Evolutionary conservation across 139 green algal genomes (phyloP), one percentile per base, ranked within the genome.

Genomic region (Yamagishiella unicocca): DNA sequence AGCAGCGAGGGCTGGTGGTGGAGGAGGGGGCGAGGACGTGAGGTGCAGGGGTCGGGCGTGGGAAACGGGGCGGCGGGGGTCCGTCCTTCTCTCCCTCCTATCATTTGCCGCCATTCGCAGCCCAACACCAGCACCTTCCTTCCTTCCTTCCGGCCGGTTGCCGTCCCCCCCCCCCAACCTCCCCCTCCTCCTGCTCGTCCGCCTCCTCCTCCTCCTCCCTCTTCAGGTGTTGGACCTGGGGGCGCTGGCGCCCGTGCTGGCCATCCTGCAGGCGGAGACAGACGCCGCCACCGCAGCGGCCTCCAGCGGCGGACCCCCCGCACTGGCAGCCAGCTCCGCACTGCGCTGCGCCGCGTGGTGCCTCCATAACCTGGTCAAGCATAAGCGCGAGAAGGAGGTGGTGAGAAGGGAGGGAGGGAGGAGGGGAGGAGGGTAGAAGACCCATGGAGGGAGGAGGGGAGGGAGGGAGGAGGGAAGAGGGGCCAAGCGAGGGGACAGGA

Each of bases 311-410:
- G 10, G 17, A 50, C 27, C 40, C 37, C 45, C n/a, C 19, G 14
- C 55, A 10, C 10, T 29, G 1, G 17, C 58, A 5, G 77, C 27
- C 1, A 61, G 14, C 55, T 27, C 77, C 27, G 4, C 64, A 29
- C 61, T 76, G 46, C 58, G 79, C 2, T 38, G 35, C 38, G 79
- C 79, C 25, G 29, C 61, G 27, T 85, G 79, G 79, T 76, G 61
- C 61, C 54, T 85, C 21, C 79, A 85, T n/a, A 85, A 75, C 40
- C 79, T 85, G 61, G 61, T 40, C 14, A 85, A 85, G 61, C 79
- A 85, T 42, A 85, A 85, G 79, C 79, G 79, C 29, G 79, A 85
- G 19, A 85, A 85, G 79, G 79, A 85, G 40, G 62, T 85, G 79
- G 79, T 84, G 76, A n/a, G n/a, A n/a, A n/a, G n/a, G n/a, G n/a